These are phyloP conservation scores for Aspergillus sp. DNA, from an alignment of 2,329 filamentous ascomycete genomes.

Conservation along the genomic window DNA sequence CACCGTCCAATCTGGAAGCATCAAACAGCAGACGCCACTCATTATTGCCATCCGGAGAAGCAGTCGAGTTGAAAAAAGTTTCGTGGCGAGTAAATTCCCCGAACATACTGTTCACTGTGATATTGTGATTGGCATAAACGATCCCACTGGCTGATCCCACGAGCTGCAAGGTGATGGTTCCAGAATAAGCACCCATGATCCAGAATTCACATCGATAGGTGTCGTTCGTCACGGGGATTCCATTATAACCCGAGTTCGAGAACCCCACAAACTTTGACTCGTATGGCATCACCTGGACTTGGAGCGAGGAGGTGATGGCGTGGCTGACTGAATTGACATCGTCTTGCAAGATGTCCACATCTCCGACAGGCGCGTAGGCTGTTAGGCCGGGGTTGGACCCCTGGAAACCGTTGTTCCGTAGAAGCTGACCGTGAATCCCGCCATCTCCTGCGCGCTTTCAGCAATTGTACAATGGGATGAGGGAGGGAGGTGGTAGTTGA, in stretches of 20 bases:
- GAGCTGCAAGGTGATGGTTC: conserved; percentile 23
- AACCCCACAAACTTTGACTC: conserved; percentile 33
- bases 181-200: conserved; percentile 29
- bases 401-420: conserved; percentile 36
- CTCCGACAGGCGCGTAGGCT: conserved; percentile 26
- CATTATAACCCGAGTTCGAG: conserved; percentile 44
- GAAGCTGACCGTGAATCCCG: conserved; percentile 32
- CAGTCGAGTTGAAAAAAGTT: conserved; percentile 20
- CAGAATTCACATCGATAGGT: conserved; percentile 30
- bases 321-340: conserved; percentile 20
- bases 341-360: conserved; percentile 25
- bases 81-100: conserved; percentile 20
- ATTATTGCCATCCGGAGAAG: conserved; percentile 23
- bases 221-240: conserved; percentile 25
- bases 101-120: conserved; percentile 23
- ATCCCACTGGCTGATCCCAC: conserved; percentile 21
- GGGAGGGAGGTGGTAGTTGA: not conserved
- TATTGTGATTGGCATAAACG: conserved; percentile 24
- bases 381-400: conserved; percentile 23
- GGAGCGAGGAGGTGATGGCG: conserved; percentile 28
- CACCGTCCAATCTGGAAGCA: conserved; percentile 17
- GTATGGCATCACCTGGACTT: conserved; percentile 17
- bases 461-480: not conserved
- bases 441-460: conserved; percentile 25
- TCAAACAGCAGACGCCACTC: conserved; percentile 29